phyloP scores from a whole-genome alignment of 1,284 basidiomycete species.

The Sporisorium exsertum region DNA sequence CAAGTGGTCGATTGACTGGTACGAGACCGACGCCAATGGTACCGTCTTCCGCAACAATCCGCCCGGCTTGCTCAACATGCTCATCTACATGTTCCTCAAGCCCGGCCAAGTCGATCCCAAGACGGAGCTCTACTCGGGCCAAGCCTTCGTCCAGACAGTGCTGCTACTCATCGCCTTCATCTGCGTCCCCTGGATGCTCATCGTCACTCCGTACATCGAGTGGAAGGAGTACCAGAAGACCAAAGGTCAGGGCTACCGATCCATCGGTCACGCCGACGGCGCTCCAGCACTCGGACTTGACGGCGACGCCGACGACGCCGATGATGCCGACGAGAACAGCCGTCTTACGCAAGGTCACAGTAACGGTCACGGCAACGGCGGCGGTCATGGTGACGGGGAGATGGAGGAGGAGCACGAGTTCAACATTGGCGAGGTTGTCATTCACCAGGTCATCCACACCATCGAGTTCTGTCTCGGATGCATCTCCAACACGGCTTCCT shows the following conservation, averaged over 20 bases:
- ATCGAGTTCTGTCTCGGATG: conserved; percentile 94
- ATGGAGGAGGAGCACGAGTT: conserved; percentile 74
- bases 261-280: conserved; percentile 70
- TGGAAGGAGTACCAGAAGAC: conserved; percentile 91
- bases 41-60: conserved; percentile 74
- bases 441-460: conserved; percentile 87
- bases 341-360: conserved; percentile 65
- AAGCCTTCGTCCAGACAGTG: conserved; percentile 84
- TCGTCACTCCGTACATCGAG: conserved; percentile 90
- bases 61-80: conserved; percentile 80
- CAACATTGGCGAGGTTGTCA: conserved; percentile 92
- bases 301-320: conserved; percentile 54
- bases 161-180: conserved; percentile 83
- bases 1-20: conserved; percentile 97
- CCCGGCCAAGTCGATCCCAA: conserved; percentile 74
- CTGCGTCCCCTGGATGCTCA: conserved; percentile 95
- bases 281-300: conserved; percentile 52
- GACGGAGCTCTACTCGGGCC: conserved; percentile 85
- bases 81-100: conserved; percentile 69
- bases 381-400: conserved; percentile 79
- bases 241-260: conserved; percentile 83
- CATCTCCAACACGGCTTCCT: conserved; percentile 99
- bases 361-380: conserved; percentile 79
- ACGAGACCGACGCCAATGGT: conserved; percentile 73
- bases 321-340: conserved; percentile 71